Percentiles rank a stretch among this genome's conserved stretches.
Evolutionary conservation across 2,329 filamentous ascomycete genomes (phyloP).

Genomic region (Furcasterigmium furcatum): DNA sequence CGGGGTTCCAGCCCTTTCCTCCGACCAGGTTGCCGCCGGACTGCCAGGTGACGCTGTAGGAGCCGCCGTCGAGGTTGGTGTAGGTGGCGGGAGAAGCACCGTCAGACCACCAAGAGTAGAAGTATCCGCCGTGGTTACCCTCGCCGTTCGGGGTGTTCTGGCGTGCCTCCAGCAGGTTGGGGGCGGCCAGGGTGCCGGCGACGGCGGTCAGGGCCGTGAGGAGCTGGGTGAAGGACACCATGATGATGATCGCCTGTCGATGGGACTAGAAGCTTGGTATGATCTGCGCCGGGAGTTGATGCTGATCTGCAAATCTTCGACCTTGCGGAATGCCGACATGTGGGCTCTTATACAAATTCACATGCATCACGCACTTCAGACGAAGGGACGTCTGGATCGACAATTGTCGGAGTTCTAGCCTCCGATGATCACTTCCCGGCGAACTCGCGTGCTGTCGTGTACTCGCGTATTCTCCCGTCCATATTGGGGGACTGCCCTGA

Average conservation of each 20-base stretch:
- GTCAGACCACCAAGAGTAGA: constrained; percentile 47
- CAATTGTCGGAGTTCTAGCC: not conserved
- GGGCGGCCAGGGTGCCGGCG: constrained; percentile 7
- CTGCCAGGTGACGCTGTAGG: constrained; percentile 41
- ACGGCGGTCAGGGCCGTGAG: constrained; percentile 6
- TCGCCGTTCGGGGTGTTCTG: constrained; percentile 28
- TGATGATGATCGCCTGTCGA: not conserved
- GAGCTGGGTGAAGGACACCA: not conserved
- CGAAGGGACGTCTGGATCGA: too few species aligned
- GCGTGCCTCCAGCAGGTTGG: constrained; percentile 6
- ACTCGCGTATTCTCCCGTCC: not conserved
- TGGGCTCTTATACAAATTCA: not conserved
- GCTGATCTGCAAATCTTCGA: not conserved
- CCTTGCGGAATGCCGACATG: too few species aligned
- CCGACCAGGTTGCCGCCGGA: constrained; percentile 50
- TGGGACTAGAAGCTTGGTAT: too few species aligned
- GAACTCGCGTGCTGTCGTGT: not conserved
- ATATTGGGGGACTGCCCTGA: not conserved
- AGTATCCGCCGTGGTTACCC: constrained; percentile 37
- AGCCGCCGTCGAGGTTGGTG: constrained; percentile 37
- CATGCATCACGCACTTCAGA: too few species aligned
- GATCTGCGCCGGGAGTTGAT: not conserved
- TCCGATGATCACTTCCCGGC: not conserved
- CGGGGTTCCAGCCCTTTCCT: constrained; percentile 57
- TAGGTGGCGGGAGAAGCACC: constrained; percentile 35